Evolutionary conservation across 2,329 filamentous ascomycete species (phyloP), one percentile per base, ranked within the genome.

Genomic region (Aspergillus ruber): DNA sequence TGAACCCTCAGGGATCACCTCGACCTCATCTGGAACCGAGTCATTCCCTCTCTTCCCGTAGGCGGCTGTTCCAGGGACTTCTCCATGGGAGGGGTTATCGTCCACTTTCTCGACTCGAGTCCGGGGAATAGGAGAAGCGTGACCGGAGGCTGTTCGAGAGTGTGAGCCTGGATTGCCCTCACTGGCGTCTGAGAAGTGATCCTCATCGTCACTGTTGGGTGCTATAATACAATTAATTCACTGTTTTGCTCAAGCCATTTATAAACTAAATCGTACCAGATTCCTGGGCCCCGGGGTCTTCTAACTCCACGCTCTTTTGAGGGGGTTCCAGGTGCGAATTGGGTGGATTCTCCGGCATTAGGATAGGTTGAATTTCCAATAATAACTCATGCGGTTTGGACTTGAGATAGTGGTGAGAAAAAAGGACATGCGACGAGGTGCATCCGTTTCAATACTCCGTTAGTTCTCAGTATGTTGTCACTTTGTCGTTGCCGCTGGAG

Each of bases 181-280:
- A 39, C 75, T 79, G 48, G 82, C 82, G 60, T 84, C 82, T 42
- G 81, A 83, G 64, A 84, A 85, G 66, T 84, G 79, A 52, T 84
- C 82, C 43, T 80, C 73, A 43, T 72, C 77, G 44, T 72, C 77
- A 50, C 75, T 77, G 49, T 76, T 76, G 36, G 75, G 77, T 42
- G 64, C 72, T 62, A 70, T 65, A 61, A 48, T 4, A 36, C 21
- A 41, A 20, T 39, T 21, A 29, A 29, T 13, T 20, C 45, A 36
- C 40, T 33, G 46, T 29, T 18, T 32, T 27, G 42, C n/a, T 36
- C 17, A 25, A 25, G 9, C 13, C 9, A 36, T 15, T n/a, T 12
- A 13, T 21, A 36, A n/a, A 20, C 9, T 40, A 21, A 47, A 45
- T 54, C 69, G 56, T 69, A 81, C 78, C 71, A 52, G 76, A 69